phyloP scores from a whole-genome alignment of 1,284 basidiomycete species.

The Coniferiporia sulphurascens region DNA sequence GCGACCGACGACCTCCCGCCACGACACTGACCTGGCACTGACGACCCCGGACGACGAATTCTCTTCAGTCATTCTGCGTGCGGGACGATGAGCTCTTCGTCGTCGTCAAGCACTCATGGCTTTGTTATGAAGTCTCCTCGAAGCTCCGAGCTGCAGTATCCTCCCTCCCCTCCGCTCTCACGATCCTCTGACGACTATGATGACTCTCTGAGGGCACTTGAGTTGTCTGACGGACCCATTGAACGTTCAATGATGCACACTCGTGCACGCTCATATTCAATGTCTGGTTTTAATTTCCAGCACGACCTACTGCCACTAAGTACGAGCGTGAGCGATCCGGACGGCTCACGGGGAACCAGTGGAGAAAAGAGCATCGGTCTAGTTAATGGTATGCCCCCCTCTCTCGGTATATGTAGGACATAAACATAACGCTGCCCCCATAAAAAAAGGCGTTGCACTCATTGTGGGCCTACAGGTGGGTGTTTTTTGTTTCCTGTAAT shows the following conservation, averaged over 20 bases:
- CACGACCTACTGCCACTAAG: conserved; percentile 72
- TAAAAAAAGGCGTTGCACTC: conserved; percentile 67
- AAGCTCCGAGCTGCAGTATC: conserved; percentile 22
- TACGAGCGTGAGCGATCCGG: conserved; percentile 66
- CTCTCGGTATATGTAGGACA: conserved; percentile 6
- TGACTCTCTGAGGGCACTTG: conserved; percentile 71
- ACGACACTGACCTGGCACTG: not conserved
- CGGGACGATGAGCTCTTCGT: conserved; percentile 7
- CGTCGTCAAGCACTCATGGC: conserved; percentile 7
- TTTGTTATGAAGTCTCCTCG: conserved; percentile 18
- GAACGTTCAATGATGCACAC: conserved; percentile 28
- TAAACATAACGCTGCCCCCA: conserved; percentile 1
- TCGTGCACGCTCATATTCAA: conserved; percentile 59
- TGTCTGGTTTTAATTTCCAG: conserved; percentile 75
- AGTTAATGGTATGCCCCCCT: conserved; percentile 58
- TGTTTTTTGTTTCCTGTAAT: conserved; percentile 7
- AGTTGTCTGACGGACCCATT: conserved; percentile 61
- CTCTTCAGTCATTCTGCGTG: not conserved
- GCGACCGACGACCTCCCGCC: not conserved
- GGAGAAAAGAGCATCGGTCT: conserved; percentile 73
- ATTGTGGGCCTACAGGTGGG: conserved; percentile 73
- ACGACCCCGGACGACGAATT: not conserved
- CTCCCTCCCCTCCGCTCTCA: conserved; percentile 39
- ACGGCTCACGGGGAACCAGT: conserved; percentile 39
- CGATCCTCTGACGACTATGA: conserved; percentile 61